Conservation (phyloP, 2,329 filamentous ascomycete genomes). For the Stachybotrys chlorohalonatus region DNA sequence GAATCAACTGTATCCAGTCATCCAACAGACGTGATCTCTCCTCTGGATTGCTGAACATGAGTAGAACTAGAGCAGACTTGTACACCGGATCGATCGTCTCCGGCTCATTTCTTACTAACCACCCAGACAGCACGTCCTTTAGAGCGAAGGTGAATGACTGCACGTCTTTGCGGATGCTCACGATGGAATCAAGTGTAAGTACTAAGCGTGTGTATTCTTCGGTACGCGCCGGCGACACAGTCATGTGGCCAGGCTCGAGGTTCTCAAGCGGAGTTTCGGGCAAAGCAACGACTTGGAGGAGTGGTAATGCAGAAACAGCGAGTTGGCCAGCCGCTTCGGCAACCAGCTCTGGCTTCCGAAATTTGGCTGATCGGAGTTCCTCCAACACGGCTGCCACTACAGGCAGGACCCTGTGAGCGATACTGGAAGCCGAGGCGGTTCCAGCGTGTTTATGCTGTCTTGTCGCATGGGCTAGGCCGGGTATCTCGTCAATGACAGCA, state of each 20-base stretch:
- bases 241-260: slow-evolving; percentile 11
- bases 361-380: slow-evolving; percentile 30
- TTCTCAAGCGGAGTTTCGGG: slow-evolving; percentile 3
- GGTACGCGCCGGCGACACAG: slow-evolving; percentile 12
- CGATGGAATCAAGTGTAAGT: slow-evolving; percentile 7
- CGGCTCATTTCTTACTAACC: slow-evolving; percentile 40
- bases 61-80: slow-evolving; percentile 38
- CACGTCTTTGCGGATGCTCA: slow-evolving; percentile 3
- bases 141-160: slow-evolving; percentile 15
- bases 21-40: slow-evolving; percentile 30
- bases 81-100: slow-evolving; percentile 42
- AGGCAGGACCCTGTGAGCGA: slow-evolving; percentile 8
- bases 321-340: slow-evolving; percentile 53
- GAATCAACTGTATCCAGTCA: slow-evolving; percentile 37
- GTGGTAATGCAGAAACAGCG: slow-evolving; percentile 41
- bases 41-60: slow-evolving; percentile 31
- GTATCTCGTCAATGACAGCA: slow-evolving; percentile 41
- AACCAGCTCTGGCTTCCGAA: slow-evolving; percentile 55
- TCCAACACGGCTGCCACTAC: slow-evolving; percentile 26
- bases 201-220: slow-evolving; percentile 13
- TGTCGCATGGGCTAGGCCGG: slow-evolving; percentile 16
- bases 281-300: slow-evolving; percentile 30
- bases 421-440: background rate
- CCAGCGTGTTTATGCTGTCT: background rate
- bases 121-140: slow-evolving; percentile 27